Percentiles rank a stretch among this genome's conserved stretches.
phyloP scores from a whole-genome alignment of 129 eudicot genomes.

The Lactuca sativa region DNA sequence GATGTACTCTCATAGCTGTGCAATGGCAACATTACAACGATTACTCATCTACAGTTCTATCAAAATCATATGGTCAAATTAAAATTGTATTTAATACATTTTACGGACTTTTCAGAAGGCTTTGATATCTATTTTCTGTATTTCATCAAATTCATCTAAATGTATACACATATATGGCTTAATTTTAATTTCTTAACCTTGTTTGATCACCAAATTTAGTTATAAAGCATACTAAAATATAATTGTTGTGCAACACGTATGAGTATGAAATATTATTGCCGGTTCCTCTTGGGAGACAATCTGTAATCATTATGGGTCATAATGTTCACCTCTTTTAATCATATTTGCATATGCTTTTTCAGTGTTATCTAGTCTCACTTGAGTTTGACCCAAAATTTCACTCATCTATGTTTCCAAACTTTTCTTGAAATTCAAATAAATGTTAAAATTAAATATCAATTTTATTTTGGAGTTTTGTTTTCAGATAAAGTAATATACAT shows the following conservation, averaged over 20 bases:
- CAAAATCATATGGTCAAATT: no score
- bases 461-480: not conserved
- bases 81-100: no score
- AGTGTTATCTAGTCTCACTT: constrained; percentile 15
- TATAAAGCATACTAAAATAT: not conserved
- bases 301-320: constrained; percentile 24
- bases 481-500: no score
- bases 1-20: no score
- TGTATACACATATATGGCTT: no score
- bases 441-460: not conserved
- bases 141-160: no score
- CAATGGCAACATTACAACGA: no score
- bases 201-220: no score
- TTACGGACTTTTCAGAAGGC: no score
- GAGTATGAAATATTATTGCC: constrained; percentile 18
- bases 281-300: constrained; percentile 33
- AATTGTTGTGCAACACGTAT: constrained; percentile 16
- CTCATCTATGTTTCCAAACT: constrained; percentile 21
- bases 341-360: constrained; percentile 29
- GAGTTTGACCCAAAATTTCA: constrained; percentile 20
- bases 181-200: no score
- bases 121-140: no score
- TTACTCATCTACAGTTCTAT: no score
- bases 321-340: constrained; percentile 36
- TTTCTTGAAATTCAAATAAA: not conserved